These are phyloP conservation scores for Primulina huaijiensis DNA, from an alignment of 257 asterid genomes.

Conservation along the genomic window DNA sequence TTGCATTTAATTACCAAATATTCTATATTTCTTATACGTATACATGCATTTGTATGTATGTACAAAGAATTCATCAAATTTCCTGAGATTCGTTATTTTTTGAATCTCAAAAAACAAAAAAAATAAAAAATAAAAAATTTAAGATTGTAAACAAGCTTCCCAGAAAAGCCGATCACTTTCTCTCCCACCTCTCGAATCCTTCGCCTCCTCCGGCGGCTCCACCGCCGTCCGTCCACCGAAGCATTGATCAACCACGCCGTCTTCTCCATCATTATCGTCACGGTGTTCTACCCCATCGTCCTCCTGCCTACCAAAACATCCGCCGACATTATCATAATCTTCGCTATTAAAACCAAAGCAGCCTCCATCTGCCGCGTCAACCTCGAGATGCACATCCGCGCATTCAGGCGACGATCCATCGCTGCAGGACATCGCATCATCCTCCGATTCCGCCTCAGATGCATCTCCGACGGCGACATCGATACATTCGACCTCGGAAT, in stretches of 20 bases:
- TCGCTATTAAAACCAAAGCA: conserved; percentile 1
- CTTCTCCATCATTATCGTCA: conserved; percentile 35
- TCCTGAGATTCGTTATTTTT: background rate
- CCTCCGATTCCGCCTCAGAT: conserved; percentile 29
- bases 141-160: conserved; percentile 71
- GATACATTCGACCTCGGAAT: conserved; percentile 35
- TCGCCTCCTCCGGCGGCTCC: conserved; percentile 18
- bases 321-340: conserved; percentile 18
- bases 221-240: conserved; percentile 9
- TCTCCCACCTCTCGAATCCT: conserved; percentile 30
- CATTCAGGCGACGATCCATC: conserved; percentile 25
- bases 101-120: conserved; percentile 5
- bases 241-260: conserved; percentile 57
- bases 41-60: background rate
- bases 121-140: background rate
- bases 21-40: background rate
- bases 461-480: conserved; percentile 21
- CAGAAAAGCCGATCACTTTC: conserved; percentile 60
- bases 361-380: conserved; percentile 13
- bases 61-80: background rate
- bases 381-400: background rate
- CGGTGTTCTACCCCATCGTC: conserved; percentile 17
- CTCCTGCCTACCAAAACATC: background rate
- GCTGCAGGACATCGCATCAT: conserved; percentile 54
- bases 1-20: background rate